Evolutionary conservation across 2,329 filamentous ascomycete genomes (phyloP).

Genomic region (Calonectria pseudoreteaudii): DNA sequence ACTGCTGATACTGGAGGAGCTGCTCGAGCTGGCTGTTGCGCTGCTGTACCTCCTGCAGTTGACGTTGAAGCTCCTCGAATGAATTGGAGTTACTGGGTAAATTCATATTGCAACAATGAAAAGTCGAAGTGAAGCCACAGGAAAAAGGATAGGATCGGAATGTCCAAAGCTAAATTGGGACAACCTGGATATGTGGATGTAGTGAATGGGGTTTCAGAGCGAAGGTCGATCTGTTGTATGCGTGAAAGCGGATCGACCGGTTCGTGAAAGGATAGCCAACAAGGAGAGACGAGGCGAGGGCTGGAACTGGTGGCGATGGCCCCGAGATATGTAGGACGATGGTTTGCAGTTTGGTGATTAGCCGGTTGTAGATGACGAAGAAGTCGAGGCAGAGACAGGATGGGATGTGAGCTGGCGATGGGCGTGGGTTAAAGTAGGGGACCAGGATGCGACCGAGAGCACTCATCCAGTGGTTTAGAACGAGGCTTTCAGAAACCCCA

Average conservation of each 20-base stretch:
- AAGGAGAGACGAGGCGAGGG: conserved; percentile 29
- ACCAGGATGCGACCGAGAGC: conserved; percentile 40
- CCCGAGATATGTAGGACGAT: conserved; percentile 17
- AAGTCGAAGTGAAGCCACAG: not conserved
- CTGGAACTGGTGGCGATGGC: conserved; percentile 14
- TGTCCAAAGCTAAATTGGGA: not conserved
- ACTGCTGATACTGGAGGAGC: conserved; percentile 34
- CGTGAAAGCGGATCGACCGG: conserved; percentile 26
- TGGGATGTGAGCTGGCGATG: conserved; percentile 31
- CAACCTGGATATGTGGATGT: conserved; percentile 3
- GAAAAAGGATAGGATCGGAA: conserved; percentile 18
- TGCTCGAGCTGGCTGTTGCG: conserved; percentile 39
- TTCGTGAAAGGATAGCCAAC: conserved; percentile 27
- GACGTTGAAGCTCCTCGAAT: conserved; percentile 43
- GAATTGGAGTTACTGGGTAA: conserved; percentile 33
- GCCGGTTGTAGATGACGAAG: conserved; percentile 40
- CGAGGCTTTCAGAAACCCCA: conserved; percentile 45
- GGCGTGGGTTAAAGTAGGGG: conserved; percentile 42
- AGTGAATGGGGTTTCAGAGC: not conserved
- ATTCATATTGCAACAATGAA: conserved; percentile 35
- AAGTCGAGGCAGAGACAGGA: conserved; percentile 32
- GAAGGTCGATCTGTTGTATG: conserved; percentile 29
- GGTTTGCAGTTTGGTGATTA: conserved; percentile 33
- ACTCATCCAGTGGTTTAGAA: conserved; percentile 43
- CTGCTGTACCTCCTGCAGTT: conserved; percentile 36